Base-by-base conservation (phyloP, 169 alveolate genomes). In the Plasmodium yoelii region DNA sequence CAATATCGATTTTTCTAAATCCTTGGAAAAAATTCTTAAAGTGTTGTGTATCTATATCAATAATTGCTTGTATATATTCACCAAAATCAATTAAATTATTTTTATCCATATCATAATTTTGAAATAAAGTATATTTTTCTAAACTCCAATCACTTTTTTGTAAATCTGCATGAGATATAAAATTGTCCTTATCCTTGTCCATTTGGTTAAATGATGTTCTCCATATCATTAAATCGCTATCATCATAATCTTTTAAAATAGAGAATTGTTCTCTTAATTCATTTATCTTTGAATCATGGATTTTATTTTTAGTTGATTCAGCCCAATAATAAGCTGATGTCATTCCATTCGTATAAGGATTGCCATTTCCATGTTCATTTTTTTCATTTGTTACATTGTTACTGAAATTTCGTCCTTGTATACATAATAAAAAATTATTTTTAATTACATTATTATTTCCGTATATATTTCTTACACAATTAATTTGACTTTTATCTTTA, bases 61-160 rank as follows among this genome's bases (percentile, higher is more conserved):
- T 88, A 70, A 92, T 67, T 8, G 95, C 95, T 46, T 92, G 93
- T 8, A 92, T 89, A 56, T 82, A 92, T 60, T 92, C 95, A 49
- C 95, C 95, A 44, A 92, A 88, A 65, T 92, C 95, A 26, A 92
- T 92, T 73, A 92, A 56, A 59, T 92, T 92, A 77, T 92, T 92
- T 72, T 71, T 53, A 61, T 92, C 95, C 82, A 71, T 59, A 24
- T 92, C 95, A 82, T 88, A 92, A 57, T 72, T 89, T 80, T 84
- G 88, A 13, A 80, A 73, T 1, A 69, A 46, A 47, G 67, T 67
- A 90, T 87, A 77, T 56, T 67, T 74, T 70, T 68, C 90, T 53
- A 82, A 55, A 69, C 87, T 88, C 88, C 87, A 82, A 60, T 80
- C 93, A 63, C 91, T 75, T 64, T 92, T 92, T 59, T 92, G 95